Base-by-base conservation (phyloP, 148 eudicot genomes). In the Nyssa sinensis region DNA sequence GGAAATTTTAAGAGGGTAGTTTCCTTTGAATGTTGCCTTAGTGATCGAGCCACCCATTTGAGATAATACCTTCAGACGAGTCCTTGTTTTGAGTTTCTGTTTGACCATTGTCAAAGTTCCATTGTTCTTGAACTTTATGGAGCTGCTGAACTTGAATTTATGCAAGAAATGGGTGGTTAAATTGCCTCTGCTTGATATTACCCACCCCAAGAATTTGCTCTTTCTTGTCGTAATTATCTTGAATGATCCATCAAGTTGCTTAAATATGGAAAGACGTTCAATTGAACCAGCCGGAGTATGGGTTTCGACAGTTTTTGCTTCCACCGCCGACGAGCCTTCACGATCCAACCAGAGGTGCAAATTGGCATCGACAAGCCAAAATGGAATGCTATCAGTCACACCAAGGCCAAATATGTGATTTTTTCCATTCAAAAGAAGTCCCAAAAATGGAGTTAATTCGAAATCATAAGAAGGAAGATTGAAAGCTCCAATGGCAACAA, bases 321-420 rank as follows among this genome's bases (percentile, higher is more conserved):
- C 73, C 41, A 92, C 93, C 7, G 61, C 31, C 5, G 80, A 64
- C 0, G 78, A 76, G 12, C n/a, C n/a, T n/a, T 64, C 72, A 53
- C 77, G 62, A 66, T 92, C 97, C 67, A 94, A 32, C 98, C 98
- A 94, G 27, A 94, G 66, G 66, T 92, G 98, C 84, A 94, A 60
- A 81, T 94, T 94, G 0, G 96, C 98, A 84, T 94, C 88, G 5
- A 94, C 87, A 34, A 92, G 83, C 98, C 98, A 94, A 76, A 81
- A 90, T 4, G 85, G 62, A 64, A 88, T 85, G 3, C 93, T 85
- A 51, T 86, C 88, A 16, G 80, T 73, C 31, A 94, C 97, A 27
- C 85, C 86, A 34, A 94, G 69, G 79, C 90, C 91, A 14, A 90
- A 75, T 0, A 0, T 69, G 74, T 94, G 98, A 75, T 13, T 21